phyloP scores from a whole-genome alignment of 225 moss, liverwort and hornwort species.

The Climacium dendroides region DNA sequence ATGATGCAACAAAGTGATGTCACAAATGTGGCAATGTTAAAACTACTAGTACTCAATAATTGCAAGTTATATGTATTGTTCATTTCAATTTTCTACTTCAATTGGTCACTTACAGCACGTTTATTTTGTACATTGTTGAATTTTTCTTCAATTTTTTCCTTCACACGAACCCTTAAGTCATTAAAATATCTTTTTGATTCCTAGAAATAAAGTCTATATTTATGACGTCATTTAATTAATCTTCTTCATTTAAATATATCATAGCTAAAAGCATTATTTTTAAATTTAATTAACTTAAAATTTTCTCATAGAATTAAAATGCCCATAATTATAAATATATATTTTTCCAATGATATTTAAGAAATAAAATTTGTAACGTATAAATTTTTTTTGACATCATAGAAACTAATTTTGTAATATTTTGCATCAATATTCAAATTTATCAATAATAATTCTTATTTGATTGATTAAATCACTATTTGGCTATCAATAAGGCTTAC shows the following conservation, averaged over 20 bases:
- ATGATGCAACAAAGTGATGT: accelerated
- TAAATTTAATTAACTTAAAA: not conserved
- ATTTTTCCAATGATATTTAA: not conserved
- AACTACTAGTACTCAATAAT: accelerated
- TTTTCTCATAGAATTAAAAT: not conserved
- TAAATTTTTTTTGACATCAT: not conserved
- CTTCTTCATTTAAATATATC: not conserved
- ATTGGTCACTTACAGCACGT: conserved; percentile 3
- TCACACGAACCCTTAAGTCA: not conserved
- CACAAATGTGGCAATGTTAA: no score
- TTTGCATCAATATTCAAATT: not conserved
- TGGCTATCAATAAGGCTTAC: not conserved
- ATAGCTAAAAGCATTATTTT: not conserved
- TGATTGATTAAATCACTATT: not conserved
- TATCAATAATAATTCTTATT: no score
- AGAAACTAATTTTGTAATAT: no score
- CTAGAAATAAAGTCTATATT: not conserved
- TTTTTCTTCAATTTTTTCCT: not conserved
- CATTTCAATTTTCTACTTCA: not conserved
- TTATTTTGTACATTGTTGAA: not conserved
- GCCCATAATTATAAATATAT: no score
- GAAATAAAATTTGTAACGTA: no score
- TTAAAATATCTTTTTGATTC: conserved; percentile 18
- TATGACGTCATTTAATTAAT: not conserved
- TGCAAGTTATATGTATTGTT: accelerated